Percentiles rank a stretch among this genome's conserved stretches.
Conservation (phyloP, 129 eudicot genomes). For the Artemisia tridentata region DNA sequence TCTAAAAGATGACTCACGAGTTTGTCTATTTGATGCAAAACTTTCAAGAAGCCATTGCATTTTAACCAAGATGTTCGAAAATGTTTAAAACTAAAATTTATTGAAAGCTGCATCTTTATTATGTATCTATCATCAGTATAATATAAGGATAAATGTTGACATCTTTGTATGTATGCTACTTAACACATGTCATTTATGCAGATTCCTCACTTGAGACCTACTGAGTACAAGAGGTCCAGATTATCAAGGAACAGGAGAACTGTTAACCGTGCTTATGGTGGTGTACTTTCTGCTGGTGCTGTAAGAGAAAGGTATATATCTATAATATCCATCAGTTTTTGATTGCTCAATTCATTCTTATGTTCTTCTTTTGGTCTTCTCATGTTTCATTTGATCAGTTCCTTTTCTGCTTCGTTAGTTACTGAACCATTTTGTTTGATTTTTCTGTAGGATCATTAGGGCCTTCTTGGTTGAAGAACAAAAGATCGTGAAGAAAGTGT, state of each 20-base stretch:
- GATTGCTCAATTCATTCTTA: not conserved
- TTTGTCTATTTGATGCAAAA: no score
- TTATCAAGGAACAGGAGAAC: slow-evolving; percentile 90
- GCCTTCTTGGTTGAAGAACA: slow-evolving; percentile 92
- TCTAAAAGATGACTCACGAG: no score
- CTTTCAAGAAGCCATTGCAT: no score
- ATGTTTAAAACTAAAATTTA: no score
- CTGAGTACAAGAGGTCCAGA: slow-evolving; percentile 91
- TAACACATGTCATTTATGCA: slow-evolving; percentile 26
- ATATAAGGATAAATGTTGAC: no score
- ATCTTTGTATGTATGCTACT: no score
- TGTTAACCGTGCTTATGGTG: slow-evolving; percentile 89
- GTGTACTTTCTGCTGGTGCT: slow-evolving; percentile 86
- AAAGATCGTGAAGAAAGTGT: slow-evolving; percentile 84
- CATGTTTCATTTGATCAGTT: not conserved
- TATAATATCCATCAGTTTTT: not conserved
- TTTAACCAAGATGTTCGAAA: no score
- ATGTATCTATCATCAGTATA: no score
- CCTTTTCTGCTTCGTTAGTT: not conserved
- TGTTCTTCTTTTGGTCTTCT: not conserved
- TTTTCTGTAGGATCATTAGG: slow-evolving; percentile 57
- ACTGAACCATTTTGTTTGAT: not conserved
- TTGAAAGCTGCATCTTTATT: no score
- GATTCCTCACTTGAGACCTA: slow-evolving; percentile 94
- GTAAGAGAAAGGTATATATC: slow-evolving; percentile 74